Base-by-base conservation (phyloP, 2,329 filamentous ascomycete species). In the Verruconis gallopava region DNA sequence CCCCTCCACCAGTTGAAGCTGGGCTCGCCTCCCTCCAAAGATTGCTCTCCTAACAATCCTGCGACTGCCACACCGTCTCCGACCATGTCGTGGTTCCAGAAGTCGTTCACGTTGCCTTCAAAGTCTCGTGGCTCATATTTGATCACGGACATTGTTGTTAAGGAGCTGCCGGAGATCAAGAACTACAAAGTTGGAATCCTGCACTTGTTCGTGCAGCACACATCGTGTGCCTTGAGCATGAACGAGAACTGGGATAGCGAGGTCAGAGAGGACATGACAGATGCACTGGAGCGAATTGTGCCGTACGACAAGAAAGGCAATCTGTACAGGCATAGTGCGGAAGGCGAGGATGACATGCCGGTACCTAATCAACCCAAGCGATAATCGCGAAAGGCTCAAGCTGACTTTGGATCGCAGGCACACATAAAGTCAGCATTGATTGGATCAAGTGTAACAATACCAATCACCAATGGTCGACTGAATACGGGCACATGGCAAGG, bases 171-270 rank as follows among this genome's bases (percentile, higher is more conserved):
- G 3, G 86, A 95, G 63, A 73, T 96, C 49, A 69, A 71, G 45
- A 60, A 75, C 50, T 94, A 93, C 73, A 89, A 89, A 60, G 75
- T 91, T 51, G 86, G 86, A 35, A 64, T 93, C 46, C 66, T 96
- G 48, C 79, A 94, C 59, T 71, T 98, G 37, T 98, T 96, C 61
- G 72, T 96, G 42, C 89, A 98, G 65, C 91, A 98, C 65, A 98
- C 91, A 4, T 85, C 78, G 55, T 94, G 86, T 63, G 91, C 83
- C 11, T 71, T 98, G 41, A 84, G 77, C 46, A 66, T 98, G 53
- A 98, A 98, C 58, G 91, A 98, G 72, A 96, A 96, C 65, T 81
- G 68, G 67, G 85, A 88, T 56, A 62, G 67, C 36, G 85, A 93
- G 63, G 91, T 98, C n/a, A 74, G 86, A 45, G 73, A 73, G 32